A percentile compares a stretch with the other conserved stretches of the same genome.
Evolutionary conservation across 768 basidiomycete genomes (phyloP).

Genomic region (Collybiopsis luxurians): DNA sequence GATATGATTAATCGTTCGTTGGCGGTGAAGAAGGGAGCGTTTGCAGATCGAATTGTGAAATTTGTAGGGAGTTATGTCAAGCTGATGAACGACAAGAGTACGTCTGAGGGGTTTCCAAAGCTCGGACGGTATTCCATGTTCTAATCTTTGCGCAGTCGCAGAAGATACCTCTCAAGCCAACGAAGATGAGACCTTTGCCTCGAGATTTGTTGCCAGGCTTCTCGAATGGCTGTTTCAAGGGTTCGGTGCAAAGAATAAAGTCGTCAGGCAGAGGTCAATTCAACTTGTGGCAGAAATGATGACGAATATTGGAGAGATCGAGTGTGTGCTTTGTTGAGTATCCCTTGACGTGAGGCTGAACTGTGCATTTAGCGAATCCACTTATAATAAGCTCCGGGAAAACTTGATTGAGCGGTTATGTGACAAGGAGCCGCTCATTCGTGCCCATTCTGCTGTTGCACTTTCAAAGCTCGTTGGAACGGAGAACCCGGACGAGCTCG

Average conservation of each 20-base stretch:
- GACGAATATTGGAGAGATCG: slow-evolving; percentile 80
- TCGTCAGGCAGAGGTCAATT: slow-evolving; percentile 75
- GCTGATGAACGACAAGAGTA: slow-evolving; percentile 82
- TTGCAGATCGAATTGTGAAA: slow-evolving; percentile 82
- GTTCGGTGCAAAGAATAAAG: slow-evolving; percentile 89
- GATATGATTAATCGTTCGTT: slow-evolving; percentile 72
- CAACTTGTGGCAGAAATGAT: slow-evolving; percentile 87
- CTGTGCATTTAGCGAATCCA: slow-evolving; percentile 93
- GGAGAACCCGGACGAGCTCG: slow-evolving; percentile 56
- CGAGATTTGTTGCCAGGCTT: slow-evolving; percentile 66
- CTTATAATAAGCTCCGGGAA: slow-evolving; percentile 65
- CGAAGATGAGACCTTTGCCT: slow-evolving; percentile 65
- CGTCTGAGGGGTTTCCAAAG: slow-evolving; percentile 18
- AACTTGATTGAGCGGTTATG: slow-evolving; percentile 73
- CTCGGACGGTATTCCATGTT: not conserved
- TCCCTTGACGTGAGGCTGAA: too few species aligned
- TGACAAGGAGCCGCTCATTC: slow-evolving; percentile 82
- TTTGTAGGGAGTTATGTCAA: slow-evolving; percentile 84
- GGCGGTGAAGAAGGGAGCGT: slow-evolving; percentile 81
- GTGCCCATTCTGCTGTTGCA: slow-evolving; percentile 83
- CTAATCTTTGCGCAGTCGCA: slow-evolving; percentile 7
- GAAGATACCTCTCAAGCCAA: slow-evolving; percentile 32
- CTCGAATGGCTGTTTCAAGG: slow-evolving; percentile 77
- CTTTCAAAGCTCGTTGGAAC: slow-evolving; percentile 76
- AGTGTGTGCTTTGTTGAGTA: slow-evolving; percentile 53